Base-by-base conservation (phyloP, 2,329 filamentous ascomycete species). In the Colletotrichum musae region DNA sequence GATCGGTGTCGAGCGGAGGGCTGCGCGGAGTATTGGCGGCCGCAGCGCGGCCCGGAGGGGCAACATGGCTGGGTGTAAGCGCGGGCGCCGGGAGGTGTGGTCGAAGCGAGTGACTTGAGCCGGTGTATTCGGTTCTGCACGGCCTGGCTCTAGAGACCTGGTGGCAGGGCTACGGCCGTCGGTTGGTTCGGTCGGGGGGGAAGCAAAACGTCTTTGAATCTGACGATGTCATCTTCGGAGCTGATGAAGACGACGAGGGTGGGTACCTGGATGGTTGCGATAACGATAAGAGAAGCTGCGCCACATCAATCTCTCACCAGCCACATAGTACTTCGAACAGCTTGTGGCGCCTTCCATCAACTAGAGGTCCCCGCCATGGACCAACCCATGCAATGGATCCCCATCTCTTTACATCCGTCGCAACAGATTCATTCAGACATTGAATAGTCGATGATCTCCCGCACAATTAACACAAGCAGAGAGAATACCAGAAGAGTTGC, bases 11-110 rank as follows among this genome's bases (percentile, higher is more conserved):
- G 45, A 45, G 21, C 16, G 47, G 16, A 12, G 21, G 47, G 63
- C 48, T 48, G 71, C 59, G 16, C 70, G 57, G 36, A 64, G 16
- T 56, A 45, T 47, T 58, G 52, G 58, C 65, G 32, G 51, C 70
- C 59, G 62, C 54, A 67, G 24, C 54, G 75, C 59, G 36, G 74
- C 54, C 60, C 75, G 72, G 71, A 72, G 68, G 68, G 71, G 64
- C 60, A 68, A 65, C 75, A 76, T 76, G 56, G 36, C 54, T 43
- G 59, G 53, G 41, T 45, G 52, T 52, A 48, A 43, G n/a, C 26
- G 54, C 61, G n/a, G 43, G 50, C 62, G 43, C 56, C 7, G 32
- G 32, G 32, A 6, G 10, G 32, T 2, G 32, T 43, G 24, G 54
- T 6, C 15, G 50, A 16, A 32, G 10, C 16, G 18, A 50, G 39